Evolutionary conservation across 208 protist genomes (phyloP).

Genomic region (Leishmania guyanensis): DNA sequence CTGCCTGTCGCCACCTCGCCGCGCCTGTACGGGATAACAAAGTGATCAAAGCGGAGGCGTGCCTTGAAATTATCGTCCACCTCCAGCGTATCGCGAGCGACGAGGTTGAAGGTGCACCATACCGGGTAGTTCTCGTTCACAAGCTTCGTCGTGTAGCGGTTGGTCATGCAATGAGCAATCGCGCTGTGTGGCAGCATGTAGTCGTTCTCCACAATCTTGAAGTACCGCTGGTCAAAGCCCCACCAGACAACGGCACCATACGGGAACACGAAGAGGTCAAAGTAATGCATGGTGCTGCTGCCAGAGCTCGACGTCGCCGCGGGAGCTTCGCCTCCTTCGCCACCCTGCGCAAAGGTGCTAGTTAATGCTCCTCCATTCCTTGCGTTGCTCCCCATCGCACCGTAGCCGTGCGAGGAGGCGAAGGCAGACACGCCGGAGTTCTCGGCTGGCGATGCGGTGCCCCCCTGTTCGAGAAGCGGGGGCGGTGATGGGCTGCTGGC

Average conservation of each 20-base stretch:
- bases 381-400: not conserved
- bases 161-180: conserved; percentile 58
- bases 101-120: conserved; percentile 79
- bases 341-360: not conserved
- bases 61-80: conserved; percentile 72
- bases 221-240: conserved; percentile 77
- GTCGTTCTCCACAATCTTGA: conserved; percentile 82
- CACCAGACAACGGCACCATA: conserved; percentile 85
- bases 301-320: conserved; percentile 2
- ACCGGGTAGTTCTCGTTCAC: conserved; percentile 82
- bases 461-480: not conserved
- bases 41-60: conserved; percentile 70
- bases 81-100: conserved; percentile 53
- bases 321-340: conserved; percentile 20
- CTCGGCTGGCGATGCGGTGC: not conserved
- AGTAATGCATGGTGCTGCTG: conserved; percentile 23
- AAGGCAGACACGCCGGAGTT: not conserved
- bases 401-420: not conserved
- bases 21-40: conserved; percentile 70
- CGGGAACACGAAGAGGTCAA: conserved; percentile 82
- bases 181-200: conserved; percentile 76
- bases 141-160: conserved; percentile 67
- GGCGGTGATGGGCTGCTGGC: not conserved
- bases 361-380: not conserved
- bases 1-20: conserved; percentile 59